These are phyloP conservation scores for Uronychia setigera DNA, from an alignment of 73 alveolate species.

Conservation along the genomic window DNA sequence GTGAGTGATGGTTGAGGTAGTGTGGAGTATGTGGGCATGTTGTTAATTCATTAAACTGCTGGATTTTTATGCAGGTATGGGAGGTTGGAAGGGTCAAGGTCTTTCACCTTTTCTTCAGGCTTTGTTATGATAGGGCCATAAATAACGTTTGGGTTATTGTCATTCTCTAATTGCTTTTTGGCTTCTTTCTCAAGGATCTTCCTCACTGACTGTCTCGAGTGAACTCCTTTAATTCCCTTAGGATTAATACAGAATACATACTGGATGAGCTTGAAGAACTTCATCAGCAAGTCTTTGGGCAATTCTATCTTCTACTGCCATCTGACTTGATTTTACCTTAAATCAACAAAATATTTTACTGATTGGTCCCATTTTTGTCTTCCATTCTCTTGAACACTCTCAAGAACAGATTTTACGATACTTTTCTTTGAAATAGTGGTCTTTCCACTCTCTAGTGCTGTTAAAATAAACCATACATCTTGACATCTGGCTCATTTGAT, in stretches of 20 bases:
- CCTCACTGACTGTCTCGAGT: conserved; percentile 72
- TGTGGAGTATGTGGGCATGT: too few species aligned
- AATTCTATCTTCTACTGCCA: conserved; percentile 76
- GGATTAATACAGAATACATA: conserved; percentile 32
- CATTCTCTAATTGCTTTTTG: conserved; percentile 30
- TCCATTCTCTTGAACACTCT: conserved; percentile 19
- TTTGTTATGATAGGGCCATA: not conserved
- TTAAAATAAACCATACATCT: not conserved
- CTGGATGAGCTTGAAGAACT: conserved; percentile 50
- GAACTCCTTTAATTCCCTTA: conserved; percentile 55
- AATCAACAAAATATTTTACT: not conserved
- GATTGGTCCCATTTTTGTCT: conserved; percentile 70
- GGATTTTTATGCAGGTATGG: conserved; percentile 90
- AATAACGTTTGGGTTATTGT: not conserved
- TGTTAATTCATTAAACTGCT: too few species aligned
- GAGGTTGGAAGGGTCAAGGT: conserved; percentile 69
- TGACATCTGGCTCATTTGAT: not conserved
- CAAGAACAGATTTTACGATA: conserved; percentile 27
- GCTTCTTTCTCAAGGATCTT: conserved; percentile 84
- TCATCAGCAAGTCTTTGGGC: conserved; percentile 86
- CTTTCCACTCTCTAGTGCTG: conserved; percentile 35
- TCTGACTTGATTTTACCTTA: conserved; percentile 30
- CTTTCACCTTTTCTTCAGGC: too few species aligned
- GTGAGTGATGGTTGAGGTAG: too few species aligned
- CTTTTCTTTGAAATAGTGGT: conserved; percentile 45